phyloP scores from a whole-genome alignment of 2,329 filamentous ascomycete genomes.

The Penicillium vulpinum region DNA sequence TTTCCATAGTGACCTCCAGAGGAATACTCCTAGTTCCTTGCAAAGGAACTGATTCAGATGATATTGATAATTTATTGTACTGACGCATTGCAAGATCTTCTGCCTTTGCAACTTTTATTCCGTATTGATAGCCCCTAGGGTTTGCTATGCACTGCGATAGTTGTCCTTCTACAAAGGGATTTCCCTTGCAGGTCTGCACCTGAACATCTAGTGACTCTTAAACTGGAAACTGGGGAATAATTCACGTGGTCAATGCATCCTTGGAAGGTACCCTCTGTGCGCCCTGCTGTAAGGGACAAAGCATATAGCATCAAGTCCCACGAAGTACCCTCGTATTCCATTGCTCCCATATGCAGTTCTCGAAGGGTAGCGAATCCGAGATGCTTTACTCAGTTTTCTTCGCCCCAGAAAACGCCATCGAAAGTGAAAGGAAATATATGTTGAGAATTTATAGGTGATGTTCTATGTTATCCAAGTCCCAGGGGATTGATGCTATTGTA shows the following conservation, averaged over 20 bases:
- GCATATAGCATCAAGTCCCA: background rate
- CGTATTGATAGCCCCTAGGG: background rate
- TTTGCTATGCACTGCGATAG: background rate
- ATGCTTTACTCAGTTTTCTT: background rate
- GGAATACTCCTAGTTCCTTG: too few species aligned
- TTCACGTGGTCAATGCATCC: background rate
- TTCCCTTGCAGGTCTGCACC: background rate
- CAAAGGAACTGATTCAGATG: too few species aligned
- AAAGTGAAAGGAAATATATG: background rate
- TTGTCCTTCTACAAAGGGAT: background rate
- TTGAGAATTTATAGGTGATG: background rate
- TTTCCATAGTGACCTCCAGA: too few species aligned
- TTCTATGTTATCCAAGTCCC: background rate
- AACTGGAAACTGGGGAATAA: background rate
- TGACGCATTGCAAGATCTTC: too few species aligned
- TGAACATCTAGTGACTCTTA: background rate
- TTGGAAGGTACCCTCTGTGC: background rate
- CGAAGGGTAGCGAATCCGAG: background rate
- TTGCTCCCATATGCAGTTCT: background rate
- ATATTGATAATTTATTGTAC: too few species aligned
- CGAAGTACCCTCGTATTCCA: background rate
- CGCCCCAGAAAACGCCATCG: background rate
- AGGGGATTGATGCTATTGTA: background rate
- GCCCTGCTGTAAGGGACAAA: constrained; percentile 3
- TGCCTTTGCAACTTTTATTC: too few species aligned